Conservation (phyloP, 805 yeast genomes). For the Jamesozyma jinghongensis region DNA sequence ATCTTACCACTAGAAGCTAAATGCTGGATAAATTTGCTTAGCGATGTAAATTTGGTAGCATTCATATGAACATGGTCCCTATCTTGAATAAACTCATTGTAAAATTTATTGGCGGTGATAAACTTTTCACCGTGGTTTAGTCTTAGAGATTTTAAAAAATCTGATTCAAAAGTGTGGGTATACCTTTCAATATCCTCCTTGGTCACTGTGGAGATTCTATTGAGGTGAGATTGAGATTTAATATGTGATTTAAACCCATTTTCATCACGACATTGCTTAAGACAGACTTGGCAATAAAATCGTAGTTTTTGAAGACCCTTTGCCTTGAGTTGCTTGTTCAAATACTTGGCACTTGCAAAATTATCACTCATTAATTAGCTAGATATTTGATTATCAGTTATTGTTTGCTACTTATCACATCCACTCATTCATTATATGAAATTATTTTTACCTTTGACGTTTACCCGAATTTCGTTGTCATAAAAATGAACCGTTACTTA, state of each 20-base stretch:
- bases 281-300: conserved; percentile 87
- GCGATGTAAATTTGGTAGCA: conserved; percentile 69
- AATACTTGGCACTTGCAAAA: conserved; percentile 57
- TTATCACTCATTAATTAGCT: conserved; percentile 16
- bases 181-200: conserved; percentile 46
- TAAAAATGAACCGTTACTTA: too few relatives aligned
- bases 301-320: conserved; percentile 77
- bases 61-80: conserved; percentile 84
- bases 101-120: conserved; percentile 74
- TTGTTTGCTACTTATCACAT: too few relatives aligned
- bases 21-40: conserved; percentile 58
- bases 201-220: conserved; percentile 43
- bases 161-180: conserved; percentile 49
- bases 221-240: conserved; percentile 68
- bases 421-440: too few relatives aligned
- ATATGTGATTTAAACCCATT: conserved; percentile 91
- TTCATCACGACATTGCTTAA: conserved; percentile 90
- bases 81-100: conserved; percentile 81
- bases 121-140: conserved; percentile 73
- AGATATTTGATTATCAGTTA: too few relatives aligned
- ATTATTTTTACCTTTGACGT: too few relatives aligned
- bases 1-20: conserved; percentile 51
- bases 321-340: conserved; percentile 69
- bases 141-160: conserved; percentile 54
- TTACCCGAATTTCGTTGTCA: too few relatives aligned